Evolutionary conservation across 1,139 yeast species (phyloP), one percentile per base, ranked within the genome.

Genomic region (Ashbya aceris): DNA sequence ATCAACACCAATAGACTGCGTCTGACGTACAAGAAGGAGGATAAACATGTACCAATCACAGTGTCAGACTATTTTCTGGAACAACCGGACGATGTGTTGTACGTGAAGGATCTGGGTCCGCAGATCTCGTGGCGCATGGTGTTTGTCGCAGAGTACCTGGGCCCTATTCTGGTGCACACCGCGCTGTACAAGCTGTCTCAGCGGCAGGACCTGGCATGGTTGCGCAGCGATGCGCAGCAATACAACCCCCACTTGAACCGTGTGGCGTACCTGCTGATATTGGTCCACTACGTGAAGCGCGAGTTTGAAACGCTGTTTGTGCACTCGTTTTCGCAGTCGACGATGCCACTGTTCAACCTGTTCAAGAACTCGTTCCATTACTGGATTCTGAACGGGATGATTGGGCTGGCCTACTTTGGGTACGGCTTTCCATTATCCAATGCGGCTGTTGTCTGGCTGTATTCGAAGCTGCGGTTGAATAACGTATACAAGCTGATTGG

Each of bases 121-220:
- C 98, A 91, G 66, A 76, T 91, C 47, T 79, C 82, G 3, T 91
- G 97, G 96, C 74, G 84, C 64, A 74, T 89, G 6, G 97, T 91
- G 27, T 91, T 79, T 59, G 55, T 85, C 43, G 69, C 85, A 51
- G 98, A 91, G 66, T 91, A 91, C 62, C 58, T 84, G 14, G 97
- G 97, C 4, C 98, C 98, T 3, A 68, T 91, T 47, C 43, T 87
- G 38, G 72, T 89, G 55, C 96, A 89, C 62, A 76, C 87, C 2
- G 47, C 85, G 28, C 68, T 83, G 48, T 89, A 77, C 61, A 40
- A 46, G 7, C 36, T 57, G 30, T 49, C 63, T n/a, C 44, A 43
- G n/a, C 34, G 41, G 7, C 42, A 45, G 4, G 13, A 40, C 1
- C 33, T 50, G 27, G 42, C 49, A 2, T 40, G 29, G 11, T 49